Conservation (phyloP, 257 asterid genomes). For the Capsicum pubescens region DNA sequence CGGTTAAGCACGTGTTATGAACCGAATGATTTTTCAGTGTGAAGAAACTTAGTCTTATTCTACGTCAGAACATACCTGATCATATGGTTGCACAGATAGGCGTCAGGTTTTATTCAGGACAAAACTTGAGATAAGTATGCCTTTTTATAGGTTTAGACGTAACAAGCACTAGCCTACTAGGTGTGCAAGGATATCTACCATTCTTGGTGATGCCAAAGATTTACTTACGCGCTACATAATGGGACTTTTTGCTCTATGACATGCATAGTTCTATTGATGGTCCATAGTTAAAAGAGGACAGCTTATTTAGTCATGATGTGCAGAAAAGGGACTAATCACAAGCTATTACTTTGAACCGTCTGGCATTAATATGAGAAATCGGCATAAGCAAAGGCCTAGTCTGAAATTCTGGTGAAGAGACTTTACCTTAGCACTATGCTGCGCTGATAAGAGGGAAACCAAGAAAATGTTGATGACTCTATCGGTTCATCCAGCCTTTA, state of each 20-base stretch:
- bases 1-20: neutral
- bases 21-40: neutral
- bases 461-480: slow-evolving; percentile 10
- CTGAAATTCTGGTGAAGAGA: slow-evolving; percentile 17
- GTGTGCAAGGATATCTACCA: neutral
- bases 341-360: neutral
- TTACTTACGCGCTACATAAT: neutral
- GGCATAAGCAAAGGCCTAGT: neutral
- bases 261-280: neutral
- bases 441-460: neutral
- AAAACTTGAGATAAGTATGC: neutral
- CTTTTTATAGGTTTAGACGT: neutral
- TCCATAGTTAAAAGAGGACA: neutral
- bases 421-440: neutral
- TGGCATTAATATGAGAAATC: neutral
- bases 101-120: neutral
- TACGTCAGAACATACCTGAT: neutral
- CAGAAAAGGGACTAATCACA: neutral
- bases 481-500: neutral
- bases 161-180: neutral
- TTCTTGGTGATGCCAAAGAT: neutral
- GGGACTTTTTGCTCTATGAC: neutral
- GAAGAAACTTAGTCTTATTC: neutral
- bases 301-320: neutral
- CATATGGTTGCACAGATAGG: neutral